Base-by-base conservation (phyloP, 73 alveolate species). In the Paraurostyla sp. region DNA sequence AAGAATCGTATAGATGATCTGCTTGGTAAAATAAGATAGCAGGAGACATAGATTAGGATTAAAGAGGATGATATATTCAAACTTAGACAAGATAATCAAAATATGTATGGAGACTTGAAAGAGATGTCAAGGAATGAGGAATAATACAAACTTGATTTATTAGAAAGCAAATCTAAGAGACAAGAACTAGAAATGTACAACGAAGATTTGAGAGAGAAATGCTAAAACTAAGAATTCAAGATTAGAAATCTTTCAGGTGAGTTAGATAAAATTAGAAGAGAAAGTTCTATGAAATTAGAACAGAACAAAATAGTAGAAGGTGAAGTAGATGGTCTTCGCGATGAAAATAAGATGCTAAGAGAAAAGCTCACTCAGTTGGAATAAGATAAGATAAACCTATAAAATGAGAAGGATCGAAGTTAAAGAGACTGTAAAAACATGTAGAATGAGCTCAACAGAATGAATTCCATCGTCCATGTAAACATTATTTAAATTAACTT, bases 41-140 rank as follows among this genome's bases (percentile, higher is more conserved):
- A 25, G 48, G 87, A 75, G 25, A 50, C 51, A 16, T 13, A 36
- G 16, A 3, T 48, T 4, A 43, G 56, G 48, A 9, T 32, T 9
- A 75, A 50, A 49, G 87, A 75, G 51, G 87, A 75, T 29, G 87
- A 75, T 23, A 75, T 75, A 2, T 75, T 3, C 32, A 75, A 75
- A 49, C 32, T 75, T 3, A 43, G 87, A 43, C 23, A 75, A 49
- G 87, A 75, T 30, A 75, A 75, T 33, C 33, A 75, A 32, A 75
- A 75, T 29, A 75, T 75, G 87, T 75, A 11, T 49, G 30, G 60
- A 6, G 87, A 75, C 33, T 33, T 75, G 20, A 75, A 50, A 32
- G 51, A 49, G 22, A 36, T 48, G 4, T 16, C 87, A 6, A 16
- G 25, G 16, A 75, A 42, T 4, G 87, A 75, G 20, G 87, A 75